Base-by-base conservation (phyloP, 345 rosid genomes). In the Linum lewisii region DNA sequence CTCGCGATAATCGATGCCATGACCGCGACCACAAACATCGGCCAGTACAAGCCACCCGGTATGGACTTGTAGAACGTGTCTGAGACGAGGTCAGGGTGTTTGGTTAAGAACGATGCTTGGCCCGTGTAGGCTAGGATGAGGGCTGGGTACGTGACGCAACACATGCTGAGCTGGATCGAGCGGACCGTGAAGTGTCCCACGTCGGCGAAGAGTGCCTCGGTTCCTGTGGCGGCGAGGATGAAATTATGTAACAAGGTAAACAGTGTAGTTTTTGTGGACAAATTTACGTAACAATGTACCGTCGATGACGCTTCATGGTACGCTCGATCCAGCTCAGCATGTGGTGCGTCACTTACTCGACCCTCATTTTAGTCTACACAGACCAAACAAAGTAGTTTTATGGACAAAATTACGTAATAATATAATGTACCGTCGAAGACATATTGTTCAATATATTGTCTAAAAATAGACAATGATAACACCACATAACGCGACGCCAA, bases 81-180 rank as follows among this genome's bases (percentile, higher is more conserved):
- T 0, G 47, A 7, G 11, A 78, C 80, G 6, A 54, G 53, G 21
- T 58, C 29, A 1, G 24, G 59, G 68, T 78, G 68, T 61, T 69
- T 74, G 42, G 70, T 64, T 20, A 81, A 81, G 62, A 62, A 76
- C 21, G 85, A 68, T 6, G 81, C 74, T 52, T 78, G 81, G 19
- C 82, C 81, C 14, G 21, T 6, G 11, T 71, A 71, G 10, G 75
- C 75, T 11, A 44, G 45, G 15, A 71, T 0, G 14, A 71, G 67
- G 26, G 75, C 67, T 1, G 75, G 75, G 59, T 71, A 71, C 0
- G 75, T 71, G 26, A 71, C 69, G 18, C 52, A 7, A 38, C 75
- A 71, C 75, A 71, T 71, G 22, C 75, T 71, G 42, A 71, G 51
- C 34, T 71, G 75, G 36, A 71, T 62, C 20, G 75, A 71, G 44